Conservation (phyloP, 768 basidiomycete species). For the Tricholoma sp. region DNA sequence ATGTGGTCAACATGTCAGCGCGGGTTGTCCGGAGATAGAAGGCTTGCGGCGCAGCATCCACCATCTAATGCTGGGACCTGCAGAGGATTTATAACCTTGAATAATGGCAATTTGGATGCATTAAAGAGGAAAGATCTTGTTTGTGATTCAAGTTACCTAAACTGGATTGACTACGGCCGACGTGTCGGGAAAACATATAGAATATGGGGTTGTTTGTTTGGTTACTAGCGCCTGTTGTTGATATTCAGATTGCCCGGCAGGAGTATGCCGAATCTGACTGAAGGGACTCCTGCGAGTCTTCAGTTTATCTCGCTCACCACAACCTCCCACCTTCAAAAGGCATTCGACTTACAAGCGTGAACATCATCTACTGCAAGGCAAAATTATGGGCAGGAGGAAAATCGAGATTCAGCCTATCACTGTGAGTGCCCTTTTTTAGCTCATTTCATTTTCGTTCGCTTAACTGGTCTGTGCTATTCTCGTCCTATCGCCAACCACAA, state of each 20-base stretch:
- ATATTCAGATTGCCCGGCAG: not conserved
- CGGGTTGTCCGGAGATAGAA: not conserved
- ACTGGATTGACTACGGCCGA: not conserved
- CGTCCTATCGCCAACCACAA: not conserved
- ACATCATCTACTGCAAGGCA: not conserved
- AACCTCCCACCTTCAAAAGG: not conserved
- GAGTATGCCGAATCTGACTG: not conserved
- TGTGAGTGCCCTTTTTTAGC: slow-evolving; percentile 35
- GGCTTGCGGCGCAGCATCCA: not conserved
- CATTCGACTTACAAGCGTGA: not conserved
- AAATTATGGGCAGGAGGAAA: slow-evolving; percentile 62
- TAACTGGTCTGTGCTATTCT: slow-evolving; percentile 1
- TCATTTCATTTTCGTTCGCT: slow-evolving; percentile 12
- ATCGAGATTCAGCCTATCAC: slow-evolving; percentile 80
- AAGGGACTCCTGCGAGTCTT: not conserved
- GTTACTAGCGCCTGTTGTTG: not conserved
- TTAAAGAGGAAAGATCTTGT: too few species aligned
- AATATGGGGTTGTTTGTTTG: not conserved
- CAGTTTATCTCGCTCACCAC: not conserved
- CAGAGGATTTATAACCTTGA: too few species aligned
- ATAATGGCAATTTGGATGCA: too few species aligned
- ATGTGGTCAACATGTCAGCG: slow-evolving; percentile 1
- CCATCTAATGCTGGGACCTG: too few species aligned
- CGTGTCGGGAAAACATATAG: not conserved
- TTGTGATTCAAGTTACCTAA: too few species aligned